Base-by-base conservation (phyloP, 2,329 filamentous ascomycete species). In the Penicillium sclerotiorum region DNA sequence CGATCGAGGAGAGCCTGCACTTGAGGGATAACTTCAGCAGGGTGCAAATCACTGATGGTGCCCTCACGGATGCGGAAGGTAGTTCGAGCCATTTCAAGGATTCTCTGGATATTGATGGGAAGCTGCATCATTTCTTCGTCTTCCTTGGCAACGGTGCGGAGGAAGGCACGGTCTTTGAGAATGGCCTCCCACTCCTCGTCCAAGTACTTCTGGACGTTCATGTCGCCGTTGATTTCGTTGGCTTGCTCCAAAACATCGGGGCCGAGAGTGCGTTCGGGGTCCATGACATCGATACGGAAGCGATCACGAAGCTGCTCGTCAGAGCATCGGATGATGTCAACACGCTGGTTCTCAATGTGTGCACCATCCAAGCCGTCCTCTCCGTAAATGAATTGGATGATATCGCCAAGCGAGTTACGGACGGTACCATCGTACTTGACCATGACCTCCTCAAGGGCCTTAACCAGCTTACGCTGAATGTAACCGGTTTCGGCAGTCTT, bases 401-500 rank as follows among this genome's bases (percentile, higher is more conserved):
- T 88, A 63, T 99, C 95, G 38, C 94, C 94, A 37, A 97, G 80
- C 2, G 94, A 99, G 73, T 99, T 99, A 52, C 94, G 88, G 22
- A 99, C 91, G 5, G 94, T 99, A 56, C 93, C 93, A 64, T 99
- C 94, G 68, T 99, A 99, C 67, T 95, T 95, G 52, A 93, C 92
- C 78, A 93, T 96, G 45, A 97, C 88, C 71, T 99, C 94, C 80
- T 99, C 94, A 3, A 99, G 82, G 9, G 95, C 95, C 76, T 99
- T 99, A 66, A 99, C 94, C 38, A 99, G 82, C 79, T 95, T 91
- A 76, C 94, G 90, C 74, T 99, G 95, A 59, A 99, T 99, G 72
- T 99, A 99, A 75, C 94, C 94, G 50, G 95, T 99, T 74, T 99
- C 95, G 17, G 94, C 94, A 58, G 94, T 99, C 82, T 99, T 99